Evolutionary conservation across 2,329 filamentous ascomycete genomes (phyloP).

Genomic region (Sporothrix euskadiensis): DNA sequence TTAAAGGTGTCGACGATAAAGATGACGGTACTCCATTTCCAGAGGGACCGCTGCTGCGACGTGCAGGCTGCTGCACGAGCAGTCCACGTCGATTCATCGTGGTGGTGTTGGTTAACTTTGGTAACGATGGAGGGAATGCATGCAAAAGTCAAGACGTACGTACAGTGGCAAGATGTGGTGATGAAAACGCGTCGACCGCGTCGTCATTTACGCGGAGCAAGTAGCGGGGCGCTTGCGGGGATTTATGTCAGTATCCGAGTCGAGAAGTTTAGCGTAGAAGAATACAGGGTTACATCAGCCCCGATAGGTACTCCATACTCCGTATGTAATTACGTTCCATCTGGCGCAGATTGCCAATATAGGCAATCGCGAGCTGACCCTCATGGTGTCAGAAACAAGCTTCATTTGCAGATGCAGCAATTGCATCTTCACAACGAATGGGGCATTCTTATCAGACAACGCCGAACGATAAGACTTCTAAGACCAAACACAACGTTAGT

Average conservation of each 20-base stretch:
- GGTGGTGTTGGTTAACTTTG: not conserved
- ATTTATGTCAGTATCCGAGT: not conserved
- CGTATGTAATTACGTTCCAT: no score
- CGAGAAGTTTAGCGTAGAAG: not conserved
- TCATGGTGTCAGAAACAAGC: not conserved
- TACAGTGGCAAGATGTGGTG: not conserved
- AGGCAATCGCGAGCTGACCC: slow-evolving; percentile 2
- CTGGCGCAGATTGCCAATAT: not conserved
- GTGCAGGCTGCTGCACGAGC: slow-evolving; percentile 29
- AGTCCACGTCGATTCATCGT: slow-evolving; percentile 28
- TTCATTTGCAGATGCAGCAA: not conserved
- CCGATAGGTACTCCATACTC: not conserved
- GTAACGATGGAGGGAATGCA: not conserved
- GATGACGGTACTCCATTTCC: not conserved
- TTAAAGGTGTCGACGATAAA: slow-evolving; percentile 19
- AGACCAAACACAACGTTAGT: not conserved
- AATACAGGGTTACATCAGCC: slow-evolving; percentile 1
- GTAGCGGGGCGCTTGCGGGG: not conserved
- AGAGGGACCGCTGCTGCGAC: not conserved
- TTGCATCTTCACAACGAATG: not conserved
- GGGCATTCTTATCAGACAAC: not conserved
- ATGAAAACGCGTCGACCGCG: slow-evolving; percentile 22
- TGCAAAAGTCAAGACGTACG: not conserved
- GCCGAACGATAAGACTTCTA: not conserved
- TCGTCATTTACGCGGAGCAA: not conserved